Conservation (phyloP, 805 yeast species). For the Kodamaea restingae region DNA sequence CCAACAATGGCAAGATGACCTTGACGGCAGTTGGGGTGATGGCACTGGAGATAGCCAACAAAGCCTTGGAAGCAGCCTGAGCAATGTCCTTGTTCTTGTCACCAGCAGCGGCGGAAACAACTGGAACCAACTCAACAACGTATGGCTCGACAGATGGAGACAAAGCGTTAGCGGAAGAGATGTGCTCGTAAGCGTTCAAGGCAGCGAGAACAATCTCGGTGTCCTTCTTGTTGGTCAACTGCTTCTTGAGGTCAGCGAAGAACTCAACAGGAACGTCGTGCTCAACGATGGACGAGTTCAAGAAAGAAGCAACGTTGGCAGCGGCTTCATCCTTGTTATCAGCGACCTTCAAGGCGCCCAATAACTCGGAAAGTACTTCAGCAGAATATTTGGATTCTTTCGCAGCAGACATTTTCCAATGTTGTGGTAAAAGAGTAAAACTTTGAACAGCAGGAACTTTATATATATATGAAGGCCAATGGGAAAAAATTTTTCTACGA, state of each 20-base stretch:
- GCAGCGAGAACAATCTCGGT: conserved; percentile 64
- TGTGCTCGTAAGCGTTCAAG: conserved; percentile 77
- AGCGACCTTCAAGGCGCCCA: conserved; percentile 89
- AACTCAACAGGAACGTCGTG: conserved; percentile 94
- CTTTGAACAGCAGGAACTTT: conserved; percentile 8
- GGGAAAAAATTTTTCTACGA: conserved; percentile 9
- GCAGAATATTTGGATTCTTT: conserved; percentile 60
- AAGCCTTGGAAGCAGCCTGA: conserved; percentile 71
- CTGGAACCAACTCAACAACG: conserved; percentile 72
- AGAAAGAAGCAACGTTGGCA: conserved; percentile 83
- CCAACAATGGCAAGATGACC: conserved; percentile 78
- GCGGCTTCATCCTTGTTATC: conserved; percentile 86
- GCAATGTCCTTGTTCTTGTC: conserved; percentile 81
- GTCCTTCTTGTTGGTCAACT: conserved; percentile 79
- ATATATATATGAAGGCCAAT: conserved; percentile 5
- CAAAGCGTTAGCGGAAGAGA: conserved; percentile 74
- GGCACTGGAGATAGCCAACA: conserved; percentile 71
- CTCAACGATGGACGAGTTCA: conserved; percentile 96
- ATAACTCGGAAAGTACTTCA: conserved; percentile 89
- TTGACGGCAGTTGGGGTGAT: conserved; percentile 93
- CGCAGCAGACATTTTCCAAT: conserved; percentile 47
- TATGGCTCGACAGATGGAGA: conserved; percentile 95
- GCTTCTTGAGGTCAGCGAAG: conserved; percentile 70
- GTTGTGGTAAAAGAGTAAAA: conserved; percentile 19
- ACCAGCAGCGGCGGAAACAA: conserved; percentile 76